Evolutionary conservation across 352 stramenopile species (phyloP).

Genomic region (Pythium sukuiense): DNA sequence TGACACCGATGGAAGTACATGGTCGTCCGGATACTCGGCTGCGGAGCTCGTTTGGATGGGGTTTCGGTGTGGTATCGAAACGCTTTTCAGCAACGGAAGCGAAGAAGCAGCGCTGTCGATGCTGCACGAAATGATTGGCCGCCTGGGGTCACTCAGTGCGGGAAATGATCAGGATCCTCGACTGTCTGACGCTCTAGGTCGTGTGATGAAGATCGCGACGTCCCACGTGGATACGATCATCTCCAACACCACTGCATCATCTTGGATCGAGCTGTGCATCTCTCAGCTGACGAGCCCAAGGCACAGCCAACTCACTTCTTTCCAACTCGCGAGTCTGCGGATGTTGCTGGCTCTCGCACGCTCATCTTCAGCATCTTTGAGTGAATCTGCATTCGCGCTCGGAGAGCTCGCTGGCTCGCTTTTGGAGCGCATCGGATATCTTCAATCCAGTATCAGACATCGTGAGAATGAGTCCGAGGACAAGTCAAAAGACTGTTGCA

Average conservation of each 20-base stretch:
- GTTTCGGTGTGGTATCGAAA: constrained; percentile 19
- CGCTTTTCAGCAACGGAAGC: constrained; percentile 13
- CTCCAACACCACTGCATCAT: background rate
- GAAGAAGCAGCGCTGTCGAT: constrained; percentile 8
- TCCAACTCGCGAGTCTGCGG: constrained; percentile 12
- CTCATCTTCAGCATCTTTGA: background rate
- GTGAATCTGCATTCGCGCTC: background rate
- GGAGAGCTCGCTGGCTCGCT: constrained; percentile 3
- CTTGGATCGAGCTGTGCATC: constrained; percentile 20
- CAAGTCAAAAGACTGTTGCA: constrained; percentile 35
- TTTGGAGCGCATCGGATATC: constrained; percentile 17
- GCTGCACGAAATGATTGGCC: constrained; percentile 18
- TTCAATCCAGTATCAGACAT: constrained; percentile 25
- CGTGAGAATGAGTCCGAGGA: constrained; percentile 16
- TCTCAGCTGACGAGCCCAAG: background rate
- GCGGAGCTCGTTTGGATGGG: constrained; percentile 22
- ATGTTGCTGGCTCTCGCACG: background rate
- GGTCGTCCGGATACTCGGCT: background rate
- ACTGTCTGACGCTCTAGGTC: constrained; percentile 8
- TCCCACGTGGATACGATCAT: constrained; percentile 7
- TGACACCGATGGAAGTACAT: background rate
- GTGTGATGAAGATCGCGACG: constrained; percentile 24
- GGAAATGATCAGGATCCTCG: background rate
- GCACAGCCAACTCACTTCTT: background rate
- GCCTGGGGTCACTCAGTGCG: constrained; percentile 9